Base-by-base conservation (phyloP, 108 stramenopile genomes). In the Nitzschia putrida region DNA sequence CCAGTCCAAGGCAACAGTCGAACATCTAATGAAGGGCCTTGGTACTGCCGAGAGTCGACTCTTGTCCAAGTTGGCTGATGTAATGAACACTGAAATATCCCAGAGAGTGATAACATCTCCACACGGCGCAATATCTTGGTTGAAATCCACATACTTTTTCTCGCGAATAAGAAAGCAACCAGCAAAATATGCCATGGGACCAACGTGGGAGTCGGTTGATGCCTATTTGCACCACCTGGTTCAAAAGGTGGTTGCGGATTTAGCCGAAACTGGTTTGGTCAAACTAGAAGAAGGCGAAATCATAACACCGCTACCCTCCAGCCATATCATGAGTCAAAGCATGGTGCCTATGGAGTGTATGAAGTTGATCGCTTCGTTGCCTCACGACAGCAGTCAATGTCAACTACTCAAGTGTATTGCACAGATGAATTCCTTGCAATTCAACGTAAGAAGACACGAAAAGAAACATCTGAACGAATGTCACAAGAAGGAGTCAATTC, bases 61-160 rank as follows among this genome's bases (percentile, higher is more conserved):
- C 60, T 44, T 76, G 6, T 57, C 64, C 45, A 88, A 80, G 63
- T 54, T 93, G 34, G 83, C 80, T 8, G 90, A 96, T 64, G 83
- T 86, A 20, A 38, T 93, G 9, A 96, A 96, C 71, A 78, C 77
- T 24, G 95, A 93, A 61, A 85, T 96, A 21, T 89, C 90, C 9
- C 92, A 92, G 67, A 72, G 75, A 50, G 95, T 93, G 42, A 82
- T 96, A 38, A 64, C 64, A 10, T 70, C 74, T 59, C 58, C 64
- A 44, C 71, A 72, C n/a, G 65, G 72, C 29, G 90, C 88, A 14
- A 34, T 86, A 2, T 54, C 80, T 49, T 93, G 92, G 92, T 39
- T 89, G 16, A 79, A 77, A 57, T 72, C 75, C 14, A 86, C 92
- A 1, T 84, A 92, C 51, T 79, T 90, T 25, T 93, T 77, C 61